A percentile compares a stretch with the other conserved stretches of the same genome.
Evolutionary conservation across 148 eudicot genomes (phyloP).

Genomic region (Camellia granthamiana): DNA sequence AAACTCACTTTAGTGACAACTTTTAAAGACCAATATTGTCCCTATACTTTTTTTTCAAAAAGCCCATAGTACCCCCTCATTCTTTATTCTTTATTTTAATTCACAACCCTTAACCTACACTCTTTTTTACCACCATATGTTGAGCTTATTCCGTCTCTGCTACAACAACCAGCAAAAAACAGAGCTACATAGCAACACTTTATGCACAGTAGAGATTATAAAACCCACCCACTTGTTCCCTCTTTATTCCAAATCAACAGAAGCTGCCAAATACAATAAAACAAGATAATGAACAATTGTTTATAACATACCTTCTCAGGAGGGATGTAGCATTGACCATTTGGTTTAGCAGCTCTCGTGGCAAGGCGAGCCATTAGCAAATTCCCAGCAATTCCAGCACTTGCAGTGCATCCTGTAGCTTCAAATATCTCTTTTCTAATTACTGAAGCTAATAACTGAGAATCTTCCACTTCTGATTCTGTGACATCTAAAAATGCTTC

Average conservation of each 20-base stretch:
- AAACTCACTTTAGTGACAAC: not conserved
- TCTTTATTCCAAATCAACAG: not conserved
- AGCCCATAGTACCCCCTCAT: too few relatives aligned
- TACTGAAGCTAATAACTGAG: constrained; percentile 65
- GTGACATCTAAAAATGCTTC: constrained; percentile 91
- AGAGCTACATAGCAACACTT: too few relatives aligned
- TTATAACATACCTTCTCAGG: constrained; percentile 55
- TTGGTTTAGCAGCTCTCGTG: constrained; percentile 89
- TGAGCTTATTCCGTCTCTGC: too few relatives aligned
- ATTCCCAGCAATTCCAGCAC: constrained; percentile 82
- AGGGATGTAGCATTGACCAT: constrained; percentile 79
- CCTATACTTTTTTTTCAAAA: too few relatives aligned
- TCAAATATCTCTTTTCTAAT: constrained; percentile 86
- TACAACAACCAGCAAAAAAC: too few relatives aligned
- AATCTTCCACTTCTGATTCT: constrained; percentile 56
- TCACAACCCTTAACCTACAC: too few relatives aligned
- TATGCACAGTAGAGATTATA: too few relatives aligned
- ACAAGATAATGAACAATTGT: not conserved
- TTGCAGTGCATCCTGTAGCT: constrained; percentile 82
- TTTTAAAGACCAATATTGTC: too few relatives aligned
- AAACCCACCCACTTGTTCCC: too few relatives aligned
- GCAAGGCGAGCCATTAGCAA: constrained; percentile 98
- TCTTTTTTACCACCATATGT: too few relatives aligned
- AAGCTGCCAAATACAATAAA: not conserved
- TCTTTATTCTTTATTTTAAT: too few relatives aligned